Percentiles rank a stretch among this genome's conserved stretches.
Conservation (phyloP, 306 rosid species). For the Sicyos baderoa region DNA sequence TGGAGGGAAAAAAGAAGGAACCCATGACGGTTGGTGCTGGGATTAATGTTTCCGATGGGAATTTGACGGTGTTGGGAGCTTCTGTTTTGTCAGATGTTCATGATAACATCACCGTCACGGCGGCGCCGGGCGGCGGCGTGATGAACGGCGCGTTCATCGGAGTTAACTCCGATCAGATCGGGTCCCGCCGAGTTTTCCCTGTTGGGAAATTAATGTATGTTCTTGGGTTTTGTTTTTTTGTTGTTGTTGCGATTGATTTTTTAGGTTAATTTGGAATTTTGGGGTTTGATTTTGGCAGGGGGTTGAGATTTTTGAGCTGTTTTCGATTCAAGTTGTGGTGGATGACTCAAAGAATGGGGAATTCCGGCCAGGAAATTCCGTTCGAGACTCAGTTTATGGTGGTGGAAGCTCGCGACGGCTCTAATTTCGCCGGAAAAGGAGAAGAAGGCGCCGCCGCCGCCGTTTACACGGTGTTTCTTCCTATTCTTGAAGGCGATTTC, state of each 20-base stretch:
- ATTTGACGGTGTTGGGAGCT: conserved; percentile 60
- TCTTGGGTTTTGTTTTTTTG: background rate
- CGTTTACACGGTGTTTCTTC: conserved; percentile 59
- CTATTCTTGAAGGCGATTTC: conserved; percentile 92
- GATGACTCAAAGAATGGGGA: conserved; percentile 97
- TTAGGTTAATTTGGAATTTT: background rate
- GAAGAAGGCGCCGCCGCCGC: conserved; percentile 29
- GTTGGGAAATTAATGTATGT: conserved; percentile 63
- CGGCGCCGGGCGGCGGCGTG: conserved; percentile 48
- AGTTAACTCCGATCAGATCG: conserved; percentile 45
- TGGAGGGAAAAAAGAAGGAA: background rate
- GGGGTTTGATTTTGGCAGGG: conserved; percentile 33
- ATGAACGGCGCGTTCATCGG: conserved; percentile 76
- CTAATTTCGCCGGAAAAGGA: conserved; percentile 32
- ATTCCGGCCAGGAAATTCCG: conserved; percentile 58
- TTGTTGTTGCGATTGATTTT: background rate
- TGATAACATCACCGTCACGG: conserved; percentile 45
- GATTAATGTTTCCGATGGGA: conserved; percentile 47
- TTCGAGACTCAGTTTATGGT: conserved; percentile 83
- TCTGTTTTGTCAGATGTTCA: conserved; percentile 45
- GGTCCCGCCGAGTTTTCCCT: conserved; percentile 62
- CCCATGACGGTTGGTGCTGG: conserved; percentile 85
- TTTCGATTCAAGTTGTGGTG: conserved; percentile 95
- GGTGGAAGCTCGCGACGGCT: conserved; percentile 43
- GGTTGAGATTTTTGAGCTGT: conserved; percentile 65